Evolutionary conservation across 2,329 filamentous ascomycete genomes (phyloP), one percentile per base, ranked within the genome.

Genomic region (Dichotomopilus funicola): DNA sequence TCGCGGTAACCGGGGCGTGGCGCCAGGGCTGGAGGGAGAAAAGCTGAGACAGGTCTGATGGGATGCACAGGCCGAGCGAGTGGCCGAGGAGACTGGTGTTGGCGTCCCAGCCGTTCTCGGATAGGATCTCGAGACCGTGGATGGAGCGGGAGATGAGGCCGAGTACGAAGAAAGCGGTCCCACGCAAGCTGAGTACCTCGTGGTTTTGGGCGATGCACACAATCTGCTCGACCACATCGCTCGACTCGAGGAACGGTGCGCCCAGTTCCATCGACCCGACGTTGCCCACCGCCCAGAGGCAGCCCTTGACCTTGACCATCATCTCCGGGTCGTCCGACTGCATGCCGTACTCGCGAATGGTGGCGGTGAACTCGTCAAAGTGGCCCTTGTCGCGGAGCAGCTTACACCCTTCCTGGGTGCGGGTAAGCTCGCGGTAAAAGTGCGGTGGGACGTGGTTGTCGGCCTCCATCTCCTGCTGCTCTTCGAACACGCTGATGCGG

Each of bases 241-340:
- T 89, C 54, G 88, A 86, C 71, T 96, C 94, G 3, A 99, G 78
- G 69, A 99, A 99, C 0, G 91, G 91, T 1, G 92, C 92, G 1
- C 94, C 94, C 1, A 96, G 83, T 65, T 97, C 92, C 91, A 99
- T 97, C 0, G 91, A 96, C 0, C 94, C 94, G 40, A 99, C 92
- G 64, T 99, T 99, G 31, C 94, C 94, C 1, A 99, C 91, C 0
- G 94, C 94, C 94, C 94, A 99, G 48, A 99, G 77, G 68, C 91
- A 96, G 6, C 91, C 94, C 70, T 99, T 99, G 61, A 97, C 90
- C 68, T 96, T 97, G 56, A 90, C 83, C 45, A 97, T 85, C 31
- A 87, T 80, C 70, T 99, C 94, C 0, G 81, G 69, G 64, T 99
- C 94, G 62, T 95, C 87, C 43, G 86, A 85, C 63, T 94, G 87